Evolutionary conservation across 441 rosid genomes (phyloP).

Genomic region (Erodium moschatum): DNA sequence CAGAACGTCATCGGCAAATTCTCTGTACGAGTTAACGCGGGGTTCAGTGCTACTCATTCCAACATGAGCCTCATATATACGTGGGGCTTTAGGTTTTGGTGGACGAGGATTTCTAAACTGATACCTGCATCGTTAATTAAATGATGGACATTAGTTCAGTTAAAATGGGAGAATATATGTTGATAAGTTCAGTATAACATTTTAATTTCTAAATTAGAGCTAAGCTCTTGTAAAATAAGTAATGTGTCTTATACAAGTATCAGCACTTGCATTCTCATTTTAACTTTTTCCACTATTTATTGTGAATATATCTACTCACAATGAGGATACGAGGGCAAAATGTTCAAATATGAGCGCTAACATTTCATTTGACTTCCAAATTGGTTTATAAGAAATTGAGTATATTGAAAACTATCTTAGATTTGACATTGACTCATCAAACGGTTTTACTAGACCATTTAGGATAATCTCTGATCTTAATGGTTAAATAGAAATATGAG

Average conservation of each 20-base stretch:
- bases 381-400: slow-evolving; percentile 2
- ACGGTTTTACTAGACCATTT: neutral
- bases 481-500: neutral
- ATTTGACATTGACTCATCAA: slow-evolving; percentile 7
- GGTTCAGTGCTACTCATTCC: slow-evolving; percentile 83
- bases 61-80: slow-evolving; percentile 78
- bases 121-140: slow-evolving; percentile 40
- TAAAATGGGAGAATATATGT: slow-evolving; percentile 3
- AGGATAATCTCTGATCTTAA: slow-evolving; percentile 9
- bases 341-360: slow-evolving; percentile 1
- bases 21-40: slow-evolving; percentile 53
- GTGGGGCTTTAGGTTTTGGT: slow-evolving; percentile 57
- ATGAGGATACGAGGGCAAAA: neutral
- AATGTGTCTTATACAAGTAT: neutral
- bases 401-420: neutral
- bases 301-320: neutral
- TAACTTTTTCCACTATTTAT: neutral
- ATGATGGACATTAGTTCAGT: slow-evolving; percentile 9
- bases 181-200: slow-evolving; percentile 6
- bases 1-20: slow-evolving; percentile 68
- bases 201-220: neutral
- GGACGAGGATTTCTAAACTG: slow-evolving; percentile 53
- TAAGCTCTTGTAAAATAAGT: slow-evolving; percentile 6
- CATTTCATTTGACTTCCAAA: neutral
- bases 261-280: slow-evolving; percentile 4